These are phyloP conservation scores for Leccinellum albellum DNA, from an alignment of 768 basidiomycete genomes.

Conservation along the genomic window DNA sequence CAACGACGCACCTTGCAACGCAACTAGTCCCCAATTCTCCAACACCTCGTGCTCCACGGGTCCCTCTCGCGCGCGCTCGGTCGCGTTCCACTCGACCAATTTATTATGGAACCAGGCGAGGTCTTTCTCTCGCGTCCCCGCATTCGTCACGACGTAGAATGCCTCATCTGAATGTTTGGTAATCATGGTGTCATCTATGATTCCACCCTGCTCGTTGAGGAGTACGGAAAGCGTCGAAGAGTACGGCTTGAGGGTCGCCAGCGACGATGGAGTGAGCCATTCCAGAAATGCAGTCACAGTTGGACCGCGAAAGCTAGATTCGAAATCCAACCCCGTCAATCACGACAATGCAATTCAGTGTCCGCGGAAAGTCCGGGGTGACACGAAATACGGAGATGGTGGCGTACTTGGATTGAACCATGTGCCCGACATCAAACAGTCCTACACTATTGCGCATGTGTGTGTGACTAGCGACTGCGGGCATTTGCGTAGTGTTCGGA, in stretches of 20 bases:
- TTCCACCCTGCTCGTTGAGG: conserved; percentile 86
- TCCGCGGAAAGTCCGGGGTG: neutral
- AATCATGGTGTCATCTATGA: conserved; percentile 93
- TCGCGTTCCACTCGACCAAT: conserved; percentile 75
- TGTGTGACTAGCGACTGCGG: conserved; percentile 80
- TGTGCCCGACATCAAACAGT: conserved; percentile 96
- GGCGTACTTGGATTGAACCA: conserved; percentile 87
- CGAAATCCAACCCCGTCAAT: neutral
- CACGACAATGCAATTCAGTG: neutral
- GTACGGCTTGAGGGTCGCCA: conserved; percentile 63
- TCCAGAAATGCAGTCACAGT: conserved; percentile 79
- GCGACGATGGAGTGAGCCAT: conserved; percentile 84
- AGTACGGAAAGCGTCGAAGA: conserved; percentile 84
- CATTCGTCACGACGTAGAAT: conserved; percentile 96
- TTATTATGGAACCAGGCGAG: conserved; percentile 70
- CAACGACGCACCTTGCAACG: conserved; percentile 73
- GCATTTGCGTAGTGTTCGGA: neutral
- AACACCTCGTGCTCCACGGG: conserved; percentile 79
- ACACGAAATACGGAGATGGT: neutral
- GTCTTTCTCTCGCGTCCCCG: conserved; percentile 79
- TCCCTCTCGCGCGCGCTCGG: conserved; percentile 44
- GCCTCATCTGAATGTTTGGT: conserved; percentile 76
- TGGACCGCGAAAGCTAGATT: conserved; percentile 71
- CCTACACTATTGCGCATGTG: conserved; percentile 81
- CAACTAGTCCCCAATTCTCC: conserved; percentile 83